Conservation (phyloP, 139 green algal species). For the Chloropicon primus region DNA sequence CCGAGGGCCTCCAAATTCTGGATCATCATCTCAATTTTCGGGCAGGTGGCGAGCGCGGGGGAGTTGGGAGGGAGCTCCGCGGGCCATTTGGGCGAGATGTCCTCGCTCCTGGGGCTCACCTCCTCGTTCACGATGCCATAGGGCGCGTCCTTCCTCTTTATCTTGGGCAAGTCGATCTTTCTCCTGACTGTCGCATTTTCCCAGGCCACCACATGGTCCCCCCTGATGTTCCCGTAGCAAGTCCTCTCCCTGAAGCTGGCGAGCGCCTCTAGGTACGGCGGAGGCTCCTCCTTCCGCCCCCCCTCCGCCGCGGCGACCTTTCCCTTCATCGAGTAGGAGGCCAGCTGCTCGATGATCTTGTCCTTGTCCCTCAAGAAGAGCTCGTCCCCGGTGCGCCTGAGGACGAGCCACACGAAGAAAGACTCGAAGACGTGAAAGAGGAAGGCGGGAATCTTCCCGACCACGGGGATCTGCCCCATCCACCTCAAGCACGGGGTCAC, state of each 20-base stretch:
- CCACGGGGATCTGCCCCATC: background rate
- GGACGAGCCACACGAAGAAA: background rate
- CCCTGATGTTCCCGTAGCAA: background rate
- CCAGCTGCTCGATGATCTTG: background rate
- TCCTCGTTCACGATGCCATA: background rate
- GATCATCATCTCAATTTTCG: background rate
- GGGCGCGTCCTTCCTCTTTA: background rate
- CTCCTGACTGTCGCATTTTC: background rate
- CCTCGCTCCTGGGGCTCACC: background rate
- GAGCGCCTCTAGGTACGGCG: background rate
- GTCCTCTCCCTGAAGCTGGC: background rate
- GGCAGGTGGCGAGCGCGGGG: background rate
- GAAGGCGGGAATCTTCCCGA: background rate
- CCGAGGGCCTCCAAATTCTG: background rate
- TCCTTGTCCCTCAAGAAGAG: background rate
- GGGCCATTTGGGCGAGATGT: no score
- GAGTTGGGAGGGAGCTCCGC: background rate
- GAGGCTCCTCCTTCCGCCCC: background rate
- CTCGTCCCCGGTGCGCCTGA: background rate
- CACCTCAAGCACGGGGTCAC: background rate
- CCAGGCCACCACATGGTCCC: background rate
- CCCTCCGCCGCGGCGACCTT: background rate
- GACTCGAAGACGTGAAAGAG: background rate
- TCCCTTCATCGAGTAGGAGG: background rate
- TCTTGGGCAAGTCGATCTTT: background rate